These are phyloP conservation scores for Dispira simplex DNA, from an alignment of 192 early-diverging fungal genomes.

Conservation along the genomic window DNA sequence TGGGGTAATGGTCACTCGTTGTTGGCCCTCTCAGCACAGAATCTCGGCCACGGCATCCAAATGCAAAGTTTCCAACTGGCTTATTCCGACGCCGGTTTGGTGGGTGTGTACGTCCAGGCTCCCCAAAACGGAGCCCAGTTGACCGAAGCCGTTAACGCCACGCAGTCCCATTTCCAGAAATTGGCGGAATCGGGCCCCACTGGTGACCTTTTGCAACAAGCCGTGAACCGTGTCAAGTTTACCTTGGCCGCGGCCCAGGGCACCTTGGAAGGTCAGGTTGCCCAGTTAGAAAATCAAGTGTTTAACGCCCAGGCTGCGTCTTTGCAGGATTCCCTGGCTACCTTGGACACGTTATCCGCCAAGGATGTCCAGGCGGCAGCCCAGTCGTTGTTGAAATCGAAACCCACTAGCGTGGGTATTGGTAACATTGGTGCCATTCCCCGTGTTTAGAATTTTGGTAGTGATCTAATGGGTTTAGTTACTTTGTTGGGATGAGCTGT, in stretches of 20 bases:
- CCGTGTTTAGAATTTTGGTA: slow-evolving; percentile 22
- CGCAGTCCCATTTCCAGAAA: slow-evolving; percentile 41
- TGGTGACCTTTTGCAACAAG: slow-evolving; percentile 41
- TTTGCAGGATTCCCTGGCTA: slow-evolving; percentile 22
- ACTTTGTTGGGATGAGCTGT: no score
- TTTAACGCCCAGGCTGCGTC: slow-evolving; percentile 13
- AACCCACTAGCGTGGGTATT: slow-evolving; percentile 61
- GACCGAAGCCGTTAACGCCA: slow-evolving; percentile 40
- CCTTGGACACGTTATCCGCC: slow-evolving; percentile 36
- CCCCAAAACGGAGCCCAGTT: slow-evolving; percentile 28
- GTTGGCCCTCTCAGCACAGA: slow-evolving; percentile 44
- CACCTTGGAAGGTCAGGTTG: slow-evolving; percentile 15
- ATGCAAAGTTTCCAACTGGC: slow-evolving; percentile 63
- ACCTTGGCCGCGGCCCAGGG: slow-evolving; percentile 29
- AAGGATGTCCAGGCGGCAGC: slow-evolving; percentile 45
- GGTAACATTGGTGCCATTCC: slow-evolving; percentile 60
- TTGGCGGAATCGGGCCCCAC: slow-evolving; percentile 29
- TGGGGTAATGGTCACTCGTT: slow-evolving; percentile 42
- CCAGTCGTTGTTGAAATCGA: slow-evolving; percentile 42
- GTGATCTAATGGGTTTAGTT: no score
- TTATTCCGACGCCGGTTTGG: slow-evolving; percentile 85
- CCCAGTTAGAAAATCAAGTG: slow-evolving; percentile 13
- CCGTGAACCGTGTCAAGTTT: slow-evolving; percentile 47
- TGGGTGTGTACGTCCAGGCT: slow-evolving; percentile 63
- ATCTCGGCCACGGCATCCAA: slow-evolving; percentile 32